Evolutionary conservation across 2,329 filamentous ascomycete species (phyloP).

Genomic region (Pleoardoris graminearum): DNA sequence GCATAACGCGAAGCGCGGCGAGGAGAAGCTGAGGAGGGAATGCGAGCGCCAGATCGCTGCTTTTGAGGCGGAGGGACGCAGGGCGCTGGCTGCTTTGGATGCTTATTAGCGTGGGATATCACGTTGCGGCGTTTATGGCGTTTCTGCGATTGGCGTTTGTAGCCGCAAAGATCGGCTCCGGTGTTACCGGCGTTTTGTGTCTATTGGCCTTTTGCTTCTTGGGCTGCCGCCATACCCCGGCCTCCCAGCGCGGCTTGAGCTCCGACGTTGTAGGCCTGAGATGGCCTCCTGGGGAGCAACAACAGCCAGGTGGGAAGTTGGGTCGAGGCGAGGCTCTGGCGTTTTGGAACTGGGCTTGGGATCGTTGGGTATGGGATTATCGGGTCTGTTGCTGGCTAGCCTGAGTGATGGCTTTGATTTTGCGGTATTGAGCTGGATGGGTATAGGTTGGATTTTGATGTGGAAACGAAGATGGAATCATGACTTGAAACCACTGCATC

Average conservation of each 20-base stretch:
- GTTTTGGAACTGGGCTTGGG: not conserved
- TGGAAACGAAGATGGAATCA: too few relatives aligned
- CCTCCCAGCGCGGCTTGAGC: constrained; percentile 23
- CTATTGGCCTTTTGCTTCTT: not conserved
- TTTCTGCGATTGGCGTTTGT: constrained; percentile 11
- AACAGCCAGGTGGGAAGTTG: constrained; percentile 19
- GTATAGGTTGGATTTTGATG: not conserved
- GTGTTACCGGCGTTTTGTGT: not conserved
- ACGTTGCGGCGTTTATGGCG: constrained; percentile 13
- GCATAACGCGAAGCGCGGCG: constrained; percentile 76
- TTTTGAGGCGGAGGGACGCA: constrained; percentile 81
- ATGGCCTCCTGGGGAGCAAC: constrained; percentile 24
- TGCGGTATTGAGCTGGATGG: not conserved
- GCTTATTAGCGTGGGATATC: constrained; percentile 33
- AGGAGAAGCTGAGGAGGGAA: constrained; percentile 75
- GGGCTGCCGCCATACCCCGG: constrained; percentile 7
- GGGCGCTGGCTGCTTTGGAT: constrained; percentile 77
- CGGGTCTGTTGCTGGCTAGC: too few relatives aligned
- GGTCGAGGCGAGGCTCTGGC: constrained; percentile 9
- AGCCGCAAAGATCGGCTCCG: constrained; percentile 10
- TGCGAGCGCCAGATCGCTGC: constrained; percentile 80
- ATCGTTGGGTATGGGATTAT: not conserved
- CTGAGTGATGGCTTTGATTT: too few relatives aligned
- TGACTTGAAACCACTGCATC: not conserved
- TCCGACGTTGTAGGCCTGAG: constrained; percentile 23